Base-by-base conservation (phyloP, 352 stramenopile genomes). In the Phytophthora macrochlamydospora region DNA sequence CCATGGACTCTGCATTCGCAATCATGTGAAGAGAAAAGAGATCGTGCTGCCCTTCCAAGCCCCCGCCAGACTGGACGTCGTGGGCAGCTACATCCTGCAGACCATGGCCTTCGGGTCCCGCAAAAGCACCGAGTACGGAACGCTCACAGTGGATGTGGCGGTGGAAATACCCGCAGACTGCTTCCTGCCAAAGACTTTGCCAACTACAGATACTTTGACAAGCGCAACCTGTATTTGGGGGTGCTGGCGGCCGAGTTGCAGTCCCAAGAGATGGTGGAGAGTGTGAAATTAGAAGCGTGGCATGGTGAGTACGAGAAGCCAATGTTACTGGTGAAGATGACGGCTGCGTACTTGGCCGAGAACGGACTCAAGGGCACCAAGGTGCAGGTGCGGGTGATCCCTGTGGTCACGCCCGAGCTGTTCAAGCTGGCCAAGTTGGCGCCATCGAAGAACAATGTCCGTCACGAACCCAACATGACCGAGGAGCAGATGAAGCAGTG, bases 151-250 rank as follows among this genome's bases (percentile, higher is more conserved):
- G 35, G 90, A 97, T 59, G 42, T 97, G 13, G 79, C 89, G 0
- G 74, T 97, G 12, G 79, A 93, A 65, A 97, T 97, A 63, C 91
- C 91, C 0, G 51, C 66, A 6, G 65, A 59, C 6, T 97, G 90
- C 70, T 94, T 97, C 61, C 44, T 95, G 18, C 86, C 87, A 96
- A 96, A 65, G 91, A 97, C 62, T 94, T 95, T 65, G 69, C 86
- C 46, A 97, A 97, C 75, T 95, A 95, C 71, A 75, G 87, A 29
- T 97, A 97, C 65, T 80, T 90, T 4, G 90, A 97, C 79, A 97
- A 97, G 73, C 79, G 90, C 33, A 93, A 89, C 53, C 52, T 97
- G 62, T 97, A 97, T 59, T 64, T 97, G 0, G 89, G 84, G 3
- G 81, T 97, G 18, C 42, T 97, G 28, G 76, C 80, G 2, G 67